phyloP scores from a whole-genome alignment of 257 asterid species.

The Solanum pennellii region DNA sequence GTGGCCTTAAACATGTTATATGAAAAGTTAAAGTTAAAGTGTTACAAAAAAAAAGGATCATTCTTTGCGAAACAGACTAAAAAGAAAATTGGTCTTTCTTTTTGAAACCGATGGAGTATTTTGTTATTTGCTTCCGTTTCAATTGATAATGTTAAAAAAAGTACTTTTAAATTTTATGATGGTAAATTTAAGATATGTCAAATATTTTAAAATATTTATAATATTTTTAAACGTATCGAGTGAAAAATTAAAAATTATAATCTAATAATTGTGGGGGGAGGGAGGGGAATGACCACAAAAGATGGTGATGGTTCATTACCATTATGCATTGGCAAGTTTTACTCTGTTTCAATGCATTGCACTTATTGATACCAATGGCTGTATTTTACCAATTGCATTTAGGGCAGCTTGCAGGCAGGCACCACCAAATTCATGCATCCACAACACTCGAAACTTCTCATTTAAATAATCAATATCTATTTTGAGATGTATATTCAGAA shows the following conservation, averaged over 20 bases:
- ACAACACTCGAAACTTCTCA: background rate
- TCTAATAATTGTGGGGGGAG: background rate
- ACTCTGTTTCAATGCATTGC: background rate
- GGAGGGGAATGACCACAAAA: background rate
- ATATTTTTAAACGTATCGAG: too few species aligned
- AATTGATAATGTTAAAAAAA: too few species aligned
- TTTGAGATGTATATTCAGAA: background rate
- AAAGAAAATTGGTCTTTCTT: too few species aligned
- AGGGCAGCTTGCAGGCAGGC: background rate
- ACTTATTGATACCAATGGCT: background rate
- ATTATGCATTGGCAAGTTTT: background rate
- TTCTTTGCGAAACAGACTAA: too few species aligned
- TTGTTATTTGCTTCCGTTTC: too few species aligned
- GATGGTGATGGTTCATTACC: slow-evolving; percentile 8
- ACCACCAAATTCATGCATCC: background rate
- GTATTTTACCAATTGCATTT: background rate
- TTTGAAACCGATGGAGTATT: too few species aligned
- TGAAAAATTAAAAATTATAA: background rate
- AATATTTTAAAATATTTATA: too few species aligned
- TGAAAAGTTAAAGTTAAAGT: too few species aligned
- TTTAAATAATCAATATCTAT: background rate
- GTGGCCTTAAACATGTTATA: too few species aligned
- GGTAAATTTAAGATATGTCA: too few species aligned
- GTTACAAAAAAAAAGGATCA: too few species aligned
- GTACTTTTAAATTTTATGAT: too few species aligned